Evolutionary conservation across 2,329 filamentous ascomycete species (phyloP), one percentile per base, ranked within the genome.

Genomic region (Beauveria pseudobassiana): DNA sequence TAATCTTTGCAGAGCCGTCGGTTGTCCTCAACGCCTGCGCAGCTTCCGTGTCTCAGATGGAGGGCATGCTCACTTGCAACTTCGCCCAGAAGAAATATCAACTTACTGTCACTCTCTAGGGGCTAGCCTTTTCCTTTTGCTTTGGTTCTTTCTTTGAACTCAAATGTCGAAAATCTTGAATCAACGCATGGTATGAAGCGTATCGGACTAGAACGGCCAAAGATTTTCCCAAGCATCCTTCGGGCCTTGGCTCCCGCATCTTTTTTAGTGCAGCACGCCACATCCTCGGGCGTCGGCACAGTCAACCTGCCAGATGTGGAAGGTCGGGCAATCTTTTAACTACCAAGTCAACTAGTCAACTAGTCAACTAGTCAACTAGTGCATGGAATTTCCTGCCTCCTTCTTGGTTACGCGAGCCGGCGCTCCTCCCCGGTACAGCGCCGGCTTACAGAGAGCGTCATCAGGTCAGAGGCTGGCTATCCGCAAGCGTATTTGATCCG

Each of bases 201-300:
- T 6, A 24, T n/a, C 7, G n/a, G 38, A 57, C 3, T 1, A 14
- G 28, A 9, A 24, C 42, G 9, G n/a, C 43, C 52, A 10, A 54
- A 9, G 43, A 48, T 34, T 22, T 22, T 7, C 42, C 5, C 54
- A 57, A 10, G 12, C 10, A 3, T 46, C 20, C 40, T 10, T 46
- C 4, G 12, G 34, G 34, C 12, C 34, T 43, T 20, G 7, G 2
- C 18, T n/a, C 53, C 40, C 52, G 8, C 52, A 14, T 30, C 53
- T 34, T 45, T 38, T 38, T 26, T 22, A 56, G 42, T 22, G 38
- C 8, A 18, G 42, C 54, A 38, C 54, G 14, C 34, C 51, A 53
- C 51, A 24, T 20, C 22, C 18, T 57, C 54, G 54, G 54, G n/a
- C 48, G 51, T 51, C 56, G 56, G 56, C 56, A 59, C 56, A 20